Percentiles rank a stretch among this genome's conserved stretches.
phyloP scores from a whole-genome alignment of 345 rosid genomes.

The Microcos paniculata region DNA sequence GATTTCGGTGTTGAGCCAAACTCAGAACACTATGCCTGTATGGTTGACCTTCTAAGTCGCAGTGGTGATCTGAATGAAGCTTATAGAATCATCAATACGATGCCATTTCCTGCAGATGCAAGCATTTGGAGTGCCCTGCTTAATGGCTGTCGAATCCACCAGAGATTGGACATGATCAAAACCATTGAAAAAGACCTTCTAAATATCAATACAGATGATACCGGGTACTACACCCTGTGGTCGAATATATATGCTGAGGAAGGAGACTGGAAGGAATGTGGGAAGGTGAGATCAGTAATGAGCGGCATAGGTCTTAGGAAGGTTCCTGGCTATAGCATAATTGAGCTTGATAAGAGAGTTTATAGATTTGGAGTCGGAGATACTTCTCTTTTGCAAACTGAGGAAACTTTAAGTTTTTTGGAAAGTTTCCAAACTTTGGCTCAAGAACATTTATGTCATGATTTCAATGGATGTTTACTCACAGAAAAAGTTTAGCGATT shows the following conservation, averaged over 20 bases:
- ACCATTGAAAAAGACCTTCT: slow-evolving; percentile 41
- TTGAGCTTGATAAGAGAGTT: slow-evolving; percentile 31
- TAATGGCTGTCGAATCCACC: slow-evolving; percentile 80
- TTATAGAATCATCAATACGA: slow-evolving; percentile 49
- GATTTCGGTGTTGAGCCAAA: slow-evolving; percentile 53
- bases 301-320: slow-evolving; percentile 38
- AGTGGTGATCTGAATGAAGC: slow-evolving; percentile 72
- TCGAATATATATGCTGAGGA: slow-evolving; percentile 80
- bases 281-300: slow-evolving; percentile 42
- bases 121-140: slow-evolving; percentile 71
- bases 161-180: slow-evolving; percentile 61
- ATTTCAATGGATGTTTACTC: not conserved
- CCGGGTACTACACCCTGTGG: slow-evolving; percentile 64
- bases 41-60: slow-evolving; percentile 85
- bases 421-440: slow-evolving; percentile 23
- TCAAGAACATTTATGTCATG: slow-evolving; percentile 4
- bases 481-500: slow-evolving; percentile 4
- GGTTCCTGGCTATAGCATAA: slow-evolving; percentile 51
- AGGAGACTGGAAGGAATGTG: slow-evolving; percentile 61
- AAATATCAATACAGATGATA: slow-evolving; percentile 47
- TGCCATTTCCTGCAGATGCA: slow-evolving; percentile 64
- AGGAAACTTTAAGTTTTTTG: slow-evolving; percentile 18
- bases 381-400: slow-evolving; percentile 9
- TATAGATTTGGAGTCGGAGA: slow-evolving; percentile 28
- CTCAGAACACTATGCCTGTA: slow-evolving; percentile 74